Base-by-base conservation (phyloP, 805 yeast genomes). In the Kluyveromyces lactis region DNA sequence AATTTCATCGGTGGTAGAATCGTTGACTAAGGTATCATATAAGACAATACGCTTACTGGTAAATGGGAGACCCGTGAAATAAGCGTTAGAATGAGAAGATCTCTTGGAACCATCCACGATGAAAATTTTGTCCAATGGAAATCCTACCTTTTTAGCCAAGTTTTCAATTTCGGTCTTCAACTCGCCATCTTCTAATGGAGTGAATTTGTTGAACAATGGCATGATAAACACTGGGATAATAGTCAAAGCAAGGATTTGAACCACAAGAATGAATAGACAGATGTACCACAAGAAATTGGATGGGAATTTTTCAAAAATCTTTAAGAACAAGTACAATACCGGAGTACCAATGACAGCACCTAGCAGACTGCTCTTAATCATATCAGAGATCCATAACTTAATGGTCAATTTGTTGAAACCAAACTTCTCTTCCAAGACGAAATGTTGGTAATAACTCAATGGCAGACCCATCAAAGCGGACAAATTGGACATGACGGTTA, bases 51-150 rank as follows among this genome's bases (percentile, higher is more conserved):
- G 90, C 65, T 92, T 92, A 36, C 58, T 56, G 42, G 86, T 80
- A 90, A 97, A 90, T 30, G 98, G 98, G 53, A 92, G 72, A 4
- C 99, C 99, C 50, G 84, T 76, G 58, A 92, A 92, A 62, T 86
- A 90, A 31, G 99, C 99, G 58, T 92, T 92, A 7, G 97, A 90
- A 64, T 92, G 98, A 6, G 94, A 77, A 1, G 96, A 86, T 68
- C 97, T 81, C 58, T 83, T 86, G 31, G 97, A 89, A n/a, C 97
- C 97, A 60, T 92, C 99, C 56, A 89, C 79, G 34, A 89, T 97
- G 53, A 75, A 86, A 40, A 92, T 68, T 55, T 86, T 79, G 41
- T 81, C 75, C 56, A 90, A 73, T 44, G 98, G 99, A 76, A 92
- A 92, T 26, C 76, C 68, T 56, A 85, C 82, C 39, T 71, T 64